Base-by-base conservation (phyloP, 148 eudicot genomes). In the Dysphania ambrosioides region DNA sequence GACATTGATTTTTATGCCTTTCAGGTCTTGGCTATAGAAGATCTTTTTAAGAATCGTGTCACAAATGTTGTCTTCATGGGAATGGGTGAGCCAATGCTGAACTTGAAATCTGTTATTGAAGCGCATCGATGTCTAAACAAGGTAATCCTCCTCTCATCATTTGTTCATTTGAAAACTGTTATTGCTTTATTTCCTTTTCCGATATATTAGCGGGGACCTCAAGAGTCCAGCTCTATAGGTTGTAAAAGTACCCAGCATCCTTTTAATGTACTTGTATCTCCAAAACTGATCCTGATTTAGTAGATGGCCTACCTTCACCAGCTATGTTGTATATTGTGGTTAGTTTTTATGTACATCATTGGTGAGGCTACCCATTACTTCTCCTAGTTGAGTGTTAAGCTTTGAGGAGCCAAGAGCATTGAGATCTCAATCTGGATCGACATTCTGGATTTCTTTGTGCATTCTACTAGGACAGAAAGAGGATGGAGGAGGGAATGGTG, bases 11-110 rank as follows among this genome's bases (percentile, higher is more conserved):
- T 44, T 34, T 58, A 38, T 56, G 8, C n/a, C 51, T 23, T 78
- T 63, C 89, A 96, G 99, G 99, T 96, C 36, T 86, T 96, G 85
- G 99, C 97, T 60, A 83, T 96, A 79, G 99, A 96, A 79, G 97
- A 90, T 75, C 0, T 88, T 55, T 92, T 96, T 80, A 82, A 91
- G 77, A 88, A 82, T 51, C 89, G 99, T 70, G 99, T 96, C 61
- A 89, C 97, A 35, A 96, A 92, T 82, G 91, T 96, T 42, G 99
- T 96, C 71, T 96, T 96, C 77, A 96, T 96, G 99, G 99, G 99
- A 60, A 96, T 96, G 99, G 99, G 97, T 36, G 99, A 96, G 85
- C 99, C 99, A 23, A 96, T 96, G 99, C 80, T 96, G 77, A 96
- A 96, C 84, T 21, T 96, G 82, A 92, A 96, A 86, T 82, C 88